Evolutionary conservation across 345 rosid species (phyloP).

Genomic region (Geranium brycei): DNA sequence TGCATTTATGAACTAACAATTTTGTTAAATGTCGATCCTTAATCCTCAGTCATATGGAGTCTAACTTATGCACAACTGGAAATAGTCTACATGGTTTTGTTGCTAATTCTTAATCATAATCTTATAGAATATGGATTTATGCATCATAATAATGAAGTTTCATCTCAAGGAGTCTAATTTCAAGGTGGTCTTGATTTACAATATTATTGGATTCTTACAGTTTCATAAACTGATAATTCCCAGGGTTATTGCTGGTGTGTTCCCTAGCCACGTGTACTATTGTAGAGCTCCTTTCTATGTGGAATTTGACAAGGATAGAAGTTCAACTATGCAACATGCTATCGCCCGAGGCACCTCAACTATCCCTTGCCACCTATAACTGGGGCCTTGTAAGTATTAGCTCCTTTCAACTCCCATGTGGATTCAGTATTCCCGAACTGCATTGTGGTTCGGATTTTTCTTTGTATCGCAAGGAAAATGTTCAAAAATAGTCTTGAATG

Average conservation of each 20-base stretch:
- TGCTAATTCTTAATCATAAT: no score
- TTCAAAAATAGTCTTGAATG: no score
- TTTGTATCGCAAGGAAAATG: no score
- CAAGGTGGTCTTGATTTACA: neutral
- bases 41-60: neutral
- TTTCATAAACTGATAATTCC: slow-evolving; percentile 15
- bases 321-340: slow-evolving; percentile 83
- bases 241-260: slow-evolving; percentile 74
- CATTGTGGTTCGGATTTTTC: no score
- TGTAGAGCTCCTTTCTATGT: slow-evolving; percentile 77
- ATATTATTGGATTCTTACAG: slow-evolving; percentile 14
- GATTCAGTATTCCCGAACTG: no score
- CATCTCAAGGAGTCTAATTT: neutral
- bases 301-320: slow-evolving; percentile 96
- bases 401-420: neutral
- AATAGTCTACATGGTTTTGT: neutral
- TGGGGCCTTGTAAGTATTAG: slow-evolving; percentile 76
- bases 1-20: no score
- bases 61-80: neutral
- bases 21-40: neutral
- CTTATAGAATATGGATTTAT: neutral
- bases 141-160: neutral
- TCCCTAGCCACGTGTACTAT: slow-evolving; percentile 59
- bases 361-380: slow-evolving; percentile 77
- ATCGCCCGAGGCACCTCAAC: slow-evolving; percentile 84